These are phyloP conservation scores for Paspalum notatum DNA, from an alignment of 176 grass and related monocot genomes.

Conservation along the genomic window DNA sequence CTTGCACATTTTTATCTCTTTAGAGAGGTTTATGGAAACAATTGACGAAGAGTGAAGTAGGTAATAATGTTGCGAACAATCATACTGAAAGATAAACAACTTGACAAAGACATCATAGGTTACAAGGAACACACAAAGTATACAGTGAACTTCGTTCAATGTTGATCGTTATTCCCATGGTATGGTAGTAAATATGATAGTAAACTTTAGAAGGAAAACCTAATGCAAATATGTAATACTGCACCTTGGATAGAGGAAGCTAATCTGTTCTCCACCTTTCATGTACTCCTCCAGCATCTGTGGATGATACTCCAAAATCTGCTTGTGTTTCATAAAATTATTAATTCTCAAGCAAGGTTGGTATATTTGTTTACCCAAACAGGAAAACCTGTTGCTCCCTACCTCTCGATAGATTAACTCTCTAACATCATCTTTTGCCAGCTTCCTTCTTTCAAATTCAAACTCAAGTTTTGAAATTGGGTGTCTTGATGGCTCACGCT, in stretches of 20 bases:
- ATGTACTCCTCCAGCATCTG: conserved; percentile 90
- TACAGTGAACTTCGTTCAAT: neutral
- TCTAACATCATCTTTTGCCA: conserved; percentile 97
- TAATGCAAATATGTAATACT: neutral
- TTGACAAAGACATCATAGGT: conserved; percentile 1
- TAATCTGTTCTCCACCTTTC: conserved; percentile 85
- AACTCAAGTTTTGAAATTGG: conserved; percentile 98
- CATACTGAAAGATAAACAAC: neutral
- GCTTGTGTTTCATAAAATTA: conserved; percentile 54
- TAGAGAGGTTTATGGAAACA: neutral
- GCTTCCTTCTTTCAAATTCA: conserved; percentile 92
- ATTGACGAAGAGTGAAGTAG: neutral
- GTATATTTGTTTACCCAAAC: conserved; percentile 14
- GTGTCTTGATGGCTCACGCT: conserved; percentile 77
- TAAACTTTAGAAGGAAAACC: neutral
- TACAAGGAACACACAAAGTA: neutral
- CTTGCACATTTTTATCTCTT: neutral
- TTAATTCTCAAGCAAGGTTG: conserved; percentile 15
- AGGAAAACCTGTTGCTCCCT: conserved; percentile 28
- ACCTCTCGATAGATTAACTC: conserved; percentile 96
- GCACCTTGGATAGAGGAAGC: conserved; percentile 96
- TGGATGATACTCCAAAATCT: conserved; percentile 98
- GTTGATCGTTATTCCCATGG: neutral
- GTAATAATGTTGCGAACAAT: neutral
- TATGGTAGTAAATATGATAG: neutral